Base-by-base conservation (phyloP, 225 moss, liverwort and hornwort species). In the Marchantia paleacea region DNA sequence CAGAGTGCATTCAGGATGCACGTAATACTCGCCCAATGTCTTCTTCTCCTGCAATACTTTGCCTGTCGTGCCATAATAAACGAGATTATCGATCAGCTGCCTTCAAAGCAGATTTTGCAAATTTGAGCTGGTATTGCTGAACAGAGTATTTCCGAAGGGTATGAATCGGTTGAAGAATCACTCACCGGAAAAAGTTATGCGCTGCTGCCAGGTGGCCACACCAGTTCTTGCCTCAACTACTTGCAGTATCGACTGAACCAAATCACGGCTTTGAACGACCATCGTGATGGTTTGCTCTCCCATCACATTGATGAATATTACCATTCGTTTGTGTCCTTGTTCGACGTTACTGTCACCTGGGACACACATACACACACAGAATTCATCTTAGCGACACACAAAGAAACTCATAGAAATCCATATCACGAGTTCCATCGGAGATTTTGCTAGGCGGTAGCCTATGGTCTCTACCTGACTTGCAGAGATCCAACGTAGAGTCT, bases 261-360 rank as follows among this genome's bases (percentile, higher is more conserved):
- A 75, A 83, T 97, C 95, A 29, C 93, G 93, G 47, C 94, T 93
- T 89, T 95, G 97, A 19, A 95, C 91, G 0, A 90, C 81, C 84
- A 95, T 81, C 2, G 95, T 92, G 75, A 97, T 95, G 67, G 88
- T 92, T 78, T 97, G 91, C 82, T 97, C 97, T 10, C 91, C 93
- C 69, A 95, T 87, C n/a, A 97, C 85, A 74, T 91, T 90, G 0
- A 97, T 89, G 12, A 82, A 86, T 22, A 97, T 84, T 14, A 92
- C 95, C 94, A 97, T 97, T n/a, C 91, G 94, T 64, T 87, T 84
- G 85, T 97, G 97, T 0, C 88, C 94, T 89, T 95, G 95, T 0
- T 97, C 93, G 13, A 52, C 63, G 52, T 93, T 97, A 48, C 79
- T 89, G 71, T 97, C 97, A 84, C 92, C 97, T 97, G 89, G 84